Conservation (phyloP, 176 grass and related monocot genomes). For the Hsuehochloa calcarea region DNA sequence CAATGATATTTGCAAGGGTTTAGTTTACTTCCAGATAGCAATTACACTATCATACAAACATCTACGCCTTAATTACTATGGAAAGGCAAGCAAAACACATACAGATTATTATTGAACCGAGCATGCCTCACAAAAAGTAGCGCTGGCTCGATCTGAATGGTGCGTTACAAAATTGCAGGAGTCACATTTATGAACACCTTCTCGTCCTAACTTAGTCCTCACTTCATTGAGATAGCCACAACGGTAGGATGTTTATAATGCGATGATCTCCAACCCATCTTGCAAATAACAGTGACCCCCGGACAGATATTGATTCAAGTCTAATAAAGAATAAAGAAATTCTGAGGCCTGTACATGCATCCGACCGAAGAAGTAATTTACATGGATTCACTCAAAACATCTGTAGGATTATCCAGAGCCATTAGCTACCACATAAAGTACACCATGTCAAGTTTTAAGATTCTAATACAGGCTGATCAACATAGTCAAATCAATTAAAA, state of each 20-base stretch:
- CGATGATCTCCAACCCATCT: slow-evolving; percentile 32
- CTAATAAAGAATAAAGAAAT: slow-evolving; percentile 53
- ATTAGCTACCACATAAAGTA: not conserved
- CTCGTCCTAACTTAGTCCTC: slow-evolving; percentile 11
- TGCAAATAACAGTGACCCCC: slow-evolving; percentile 26
- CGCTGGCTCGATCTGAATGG: slow-evolving; percentile 46
- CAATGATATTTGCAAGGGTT: not conserved
- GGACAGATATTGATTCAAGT: slow-evolving; percentile 47
- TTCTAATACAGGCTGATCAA: not conserved
- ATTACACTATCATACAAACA: slow-evolving; percentile 49
- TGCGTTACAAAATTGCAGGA: slow-evolving; percentile 65
- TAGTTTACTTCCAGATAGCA: slow-evolving; percentile 4
- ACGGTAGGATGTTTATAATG: not conserved
- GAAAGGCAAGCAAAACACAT: slow-evolving; percentile 23
- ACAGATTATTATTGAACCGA: slow-evolving; percentile 44
- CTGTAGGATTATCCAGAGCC: slow-evolving; percentile 32
- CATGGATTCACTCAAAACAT: slow-evolving; percentile 51
- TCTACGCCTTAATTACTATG: slow-evolving; percentile 18
- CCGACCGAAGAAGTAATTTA: slow-evolving; percentile 52
- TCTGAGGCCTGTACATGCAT: slow-evolving; percentile 49
- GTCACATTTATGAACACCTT: slow-evolving; percentile 21
- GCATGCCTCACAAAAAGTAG: slow-evolving; percentile 57
- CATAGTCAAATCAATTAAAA: not conserved
- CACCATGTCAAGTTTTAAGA: not conserved
- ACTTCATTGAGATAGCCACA: slow-evolving; percentile 14